Base-by-base conservation (phyloP, 768 basidiomycete genomes). In the Mycena latifolia region DNA sequence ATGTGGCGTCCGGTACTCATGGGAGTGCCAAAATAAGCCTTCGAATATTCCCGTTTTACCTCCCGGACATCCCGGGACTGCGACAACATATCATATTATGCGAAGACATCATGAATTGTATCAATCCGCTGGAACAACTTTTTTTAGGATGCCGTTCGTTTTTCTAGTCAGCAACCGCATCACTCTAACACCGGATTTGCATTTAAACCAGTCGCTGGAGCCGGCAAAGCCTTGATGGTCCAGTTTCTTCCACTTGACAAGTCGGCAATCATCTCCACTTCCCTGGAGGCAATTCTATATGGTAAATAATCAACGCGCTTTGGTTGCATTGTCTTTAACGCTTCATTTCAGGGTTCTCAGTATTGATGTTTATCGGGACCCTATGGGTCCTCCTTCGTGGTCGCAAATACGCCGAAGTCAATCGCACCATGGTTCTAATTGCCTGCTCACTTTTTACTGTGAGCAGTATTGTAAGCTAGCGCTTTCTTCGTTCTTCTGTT, bases 261-360 rank as follows among this genome's bases (percentile, higher is more conserved):
- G 22, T 72, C 69, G 5, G 67, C 65, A 20, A 60, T 75, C 14
- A 39, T 76, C 15, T 75, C 75, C 28, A 73, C 72, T 12, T 56
- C 66, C 20, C 61, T 76, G n/a, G 75, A 75, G 60, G 67, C 43
- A 3, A 70, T 75, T 53, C 65, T 76, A 14, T 75, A 75, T 65
- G 74, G 75, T n/a, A n/a, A n/a, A n/a, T n/a, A n/a, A n/a, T 72
- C 33, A 64, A 24, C 14, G 20, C 6, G 14, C n/a, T 24, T 22
- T n/a, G 5, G 43, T 12, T 45, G 63, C 46, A 17, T 20, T 41
- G 14, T 39, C 2, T 25, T 20, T n/a, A 22, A n/a, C n/a, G n/a
- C n/a, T n/a, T n/a, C n/a, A n/a, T n/a, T n/a, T n/a, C 33, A 79
- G 78, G 78, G 0, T 76, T 78, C 55, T 79, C 77, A 11, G 37